Percentiles rank a stretch among this genome's conserved stretches.
phyloP scores from a whole-genome alignment of 2,329 filamentous ascomycete genomes.

The Cladosporium cucumerinum region DNA sequence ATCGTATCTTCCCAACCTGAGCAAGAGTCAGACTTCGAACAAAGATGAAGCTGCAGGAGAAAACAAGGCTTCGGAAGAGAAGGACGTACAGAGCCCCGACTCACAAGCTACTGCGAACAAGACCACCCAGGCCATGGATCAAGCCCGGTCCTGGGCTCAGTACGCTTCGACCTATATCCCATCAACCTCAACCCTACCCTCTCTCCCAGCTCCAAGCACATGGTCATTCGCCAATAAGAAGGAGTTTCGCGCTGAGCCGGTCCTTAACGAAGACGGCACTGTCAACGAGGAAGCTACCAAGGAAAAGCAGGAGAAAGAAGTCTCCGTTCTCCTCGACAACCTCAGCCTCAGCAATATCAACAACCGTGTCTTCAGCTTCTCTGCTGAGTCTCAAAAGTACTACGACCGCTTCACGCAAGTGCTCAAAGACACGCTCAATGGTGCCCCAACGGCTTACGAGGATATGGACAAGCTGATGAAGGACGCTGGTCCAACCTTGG shows the following conservation, averaged over 20 bases:
- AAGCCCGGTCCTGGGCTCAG: slow-evolving; percentile 30
- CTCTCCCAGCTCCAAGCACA: slow-evolving; percentile 21
- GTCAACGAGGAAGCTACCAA: slow-evolving; percentile 38
- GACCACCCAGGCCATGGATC: slow-evolving; percentile 12
- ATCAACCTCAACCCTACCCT: slow-evolving; percentile 21
- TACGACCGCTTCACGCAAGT: slow-evolving; percentile 82
- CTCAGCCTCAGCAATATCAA: slow-evolving; percentile 80
- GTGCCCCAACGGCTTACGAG: slow-evolving; percentile 87
- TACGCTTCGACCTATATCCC: slow-evolving; percentile 30
- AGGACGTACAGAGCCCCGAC: neutral
- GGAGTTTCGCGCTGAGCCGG: slow-evolving; percentile 34
- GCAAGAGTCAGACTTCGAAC: slow-evolving; percentile 9
- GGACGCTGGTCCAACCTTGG: slow-evolving; percentile 61
- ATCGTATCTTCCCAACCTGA: slow-evolving; percentile 32
- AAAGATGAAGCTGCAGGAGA: neutral
- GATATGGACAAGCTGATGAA: slow-evolving; percentile 72
- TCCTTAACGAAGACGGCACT: slow-evolving; percentile 36
- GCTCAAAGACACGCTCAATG: slow-evolving; percentile 87
- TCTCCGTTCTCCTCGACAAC: slow-evolving; percentile 74
- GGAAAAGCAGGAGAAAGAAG: slow-evolving; percentile 65
- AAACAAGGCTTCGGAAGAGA: neutral
- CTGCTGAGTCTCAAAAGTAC: slow-evolving; percentile 77
- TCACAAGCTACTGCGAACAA: neutral
- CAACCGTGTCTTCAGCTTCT: slow-evolving; percentile 80
- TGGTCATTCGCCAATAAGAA: slow-evolving; percentile 29